phyloP scores from a whole-genome alignment of 805 yeast genomes.

The Starmerella vaccinii region DNA sequence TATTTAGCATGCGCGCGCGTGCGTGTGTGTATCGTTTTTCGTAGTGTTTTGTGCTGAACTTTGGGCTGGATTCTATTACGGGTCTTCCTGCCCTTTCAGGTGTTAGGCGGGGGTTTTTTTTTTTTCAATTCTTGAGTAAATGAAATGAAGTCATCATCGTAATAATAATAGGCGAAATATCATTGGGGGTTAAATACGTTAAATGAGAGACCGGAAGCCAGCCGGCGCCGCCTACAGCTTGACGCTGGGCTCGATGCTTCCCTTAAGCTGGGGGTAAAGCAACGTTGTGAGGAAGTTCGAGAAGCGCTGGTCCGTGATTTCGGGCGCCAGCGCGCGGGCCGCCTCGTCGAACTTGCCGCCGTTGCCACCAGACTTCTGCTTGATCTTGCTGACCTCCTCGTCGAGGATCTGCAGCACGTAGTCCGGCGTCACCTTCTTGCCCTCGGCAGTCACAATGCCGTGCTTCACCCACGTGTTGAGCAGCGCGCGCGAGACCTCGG shows the following conservation, averaged over 20 bases:
- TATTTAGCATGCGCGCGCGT: no score
- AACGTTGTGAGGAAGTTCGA: constrained; percentile 58
- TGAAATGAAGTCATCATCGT: not conserved
- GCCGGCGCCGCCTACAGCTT: constrained; percentile 24
- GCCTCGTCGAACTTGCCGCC: constrained; percentile 45
- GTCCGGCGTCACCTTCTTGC: constrained; percentile 43
- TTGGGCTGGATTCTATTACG: no score
- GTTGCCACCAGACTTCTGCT: constrained; percentile 35
- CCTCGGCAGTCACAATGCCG: constrained; percentile 46
- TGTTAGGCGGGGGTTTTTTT: not conserved
- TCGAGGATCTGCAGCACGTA: constrained; percentile 42
- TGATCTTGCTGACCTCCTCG: constrained; percentile 49
- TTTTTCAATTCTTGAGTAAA: not conserved
- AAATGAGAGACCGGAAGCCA: no score
- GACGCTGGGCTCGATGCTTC: constrained; percentile 20
- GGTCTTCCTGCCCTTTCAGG: no score
- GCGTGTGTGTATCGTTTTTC: no score
- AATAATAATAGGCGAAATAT: no score
- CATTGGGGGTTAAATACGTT: not conserved
- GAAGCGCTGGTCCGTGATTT: constrained; percentile 51
- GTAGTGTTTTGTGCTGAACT: no score
- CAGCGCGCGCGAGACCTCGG: constrained; percentile 65
- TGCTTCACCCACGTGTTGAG: constrained; percentile 69
- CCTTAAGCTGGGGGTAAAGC: constrained; percentile 45
- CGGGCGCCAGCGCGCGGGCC: constrained; percentile 50